phyloP scores from a whole-genome alignment of 192 early-diverging fungal genomes.

The Gigaspora rosea region DNA sequence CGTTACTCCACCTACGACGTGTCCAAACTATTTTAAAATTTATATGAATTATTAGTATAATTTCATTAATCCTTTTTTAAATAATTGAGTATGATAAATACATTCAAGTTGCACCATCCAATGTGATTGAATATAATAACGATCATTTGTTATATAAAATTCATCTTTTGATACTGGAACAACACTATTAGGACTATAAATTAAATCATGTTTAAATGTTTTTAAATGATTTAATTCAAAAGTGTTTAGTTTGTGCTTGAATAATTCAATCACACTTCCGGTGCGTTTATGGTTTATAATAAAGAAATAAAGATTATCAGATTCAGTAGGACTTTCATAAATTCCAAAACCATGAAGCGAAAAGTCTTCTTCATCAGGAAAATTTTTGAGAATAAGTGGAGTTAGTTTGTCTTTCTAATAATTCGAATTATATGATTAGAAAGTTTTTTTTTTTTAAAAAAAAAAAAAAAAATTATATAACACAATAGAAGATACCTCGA shows the following conservation, averaged over 20 bases:
- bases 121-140: conserved; percentile 30
- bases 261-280: conserved; percentile 56
- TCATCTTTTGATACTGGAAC: conserved; percentile 51
- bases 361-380: conserved; percentile 30
- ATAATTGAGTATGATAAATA: neutral
- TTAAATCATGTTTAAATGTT: conserved; percentile 54
- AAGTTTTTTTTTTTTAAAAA: neutral
- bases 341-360: conserved; percentile 59
- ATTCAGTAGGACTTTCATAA: conserved; percentile 45
- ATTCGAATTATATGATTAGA: neutral
- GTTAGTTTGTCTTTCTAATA: conserved; percentile 47
- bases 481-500: conserved; percentile 39
- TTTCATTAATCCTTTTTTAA: neutral
- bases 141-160: conserved; percentile 65
- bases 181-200: conserved; percentile 59
- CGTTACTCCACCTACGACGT: neutral
- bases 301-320: conserved; percentile 53
- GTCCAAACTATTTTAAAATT: neutral
- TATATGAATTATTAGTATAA: neutral
- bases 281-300: conserved; percentile 59
- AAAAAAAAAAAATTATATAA: neutral
- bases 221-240: conserved; percentile 46
- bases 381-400: conserved; percentile 42
- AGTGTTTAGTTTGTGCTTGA: conserved; percentile 50
- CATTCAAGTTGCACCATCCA: conserved; percentile 45